Base-by-base conservation (phyloP, 2,329 filamentous ascomycete species). In the Zopfia rhizophila region DNA sequence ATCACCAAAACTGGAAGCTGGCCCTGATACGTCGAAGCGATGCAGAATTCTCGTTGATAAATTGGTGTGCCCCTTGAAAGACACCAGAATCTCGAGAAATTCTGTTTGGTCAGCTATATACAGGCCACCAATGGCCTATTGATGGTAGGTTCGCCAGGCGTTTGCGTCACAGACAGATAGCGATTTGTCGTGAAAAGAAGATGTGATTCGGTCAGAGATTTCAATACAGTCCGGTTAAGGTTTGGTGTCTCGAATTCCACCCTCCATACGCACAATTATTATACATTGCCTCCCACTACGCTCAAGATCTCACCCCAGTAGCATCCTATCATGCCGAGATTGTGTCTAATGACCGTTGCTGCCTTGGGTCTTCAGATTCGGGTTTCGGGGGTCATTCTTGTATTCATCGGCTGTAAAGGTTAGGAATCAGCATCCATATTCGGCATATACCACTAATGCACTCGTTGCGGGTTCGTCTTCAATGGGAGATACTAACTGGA, bases 301-400 rank as follows among this genome's bases (percentile, higher is more conserved):
- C 54, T 56, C 53, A 37, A 55, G 32, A 51, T 39, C 25, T 48
- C 43, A 48, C 37, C 35, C 44, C 8, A 40, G 37, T 51, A 38
- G 37, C 52, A 31, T 40, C 29, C 43, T 44, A 51, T 60, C 45
- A 40, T 47, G n/a, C 37, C 46, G 29, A 23, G 39, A 23, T 53
- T 31, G 32, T 35, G 39, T 53, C 53, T 70, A 72, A 56, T 72
- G 68, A 48, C 51, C 63, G 18, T 53, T 51, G 31, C 62, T 40
- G 29, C 56, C 45, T 29, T 54, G 47, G 61, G 67, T 69, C 66
- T 71, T 71, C 45, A 63, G 44, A 37, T 62, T 60, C 60, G 86
- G 86, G 84, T 97, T 97, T 76, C 92, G 87, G 61, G 92, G 91
- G 78, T 97, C 93, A 82, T 96, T 95, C 87, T 92, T 95, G 85